These are phyloP conservation scores for Pachyrhizus erosus DNA, from an alignment of 306 rosid genomes.

Conservation along the genomic window DNA sequence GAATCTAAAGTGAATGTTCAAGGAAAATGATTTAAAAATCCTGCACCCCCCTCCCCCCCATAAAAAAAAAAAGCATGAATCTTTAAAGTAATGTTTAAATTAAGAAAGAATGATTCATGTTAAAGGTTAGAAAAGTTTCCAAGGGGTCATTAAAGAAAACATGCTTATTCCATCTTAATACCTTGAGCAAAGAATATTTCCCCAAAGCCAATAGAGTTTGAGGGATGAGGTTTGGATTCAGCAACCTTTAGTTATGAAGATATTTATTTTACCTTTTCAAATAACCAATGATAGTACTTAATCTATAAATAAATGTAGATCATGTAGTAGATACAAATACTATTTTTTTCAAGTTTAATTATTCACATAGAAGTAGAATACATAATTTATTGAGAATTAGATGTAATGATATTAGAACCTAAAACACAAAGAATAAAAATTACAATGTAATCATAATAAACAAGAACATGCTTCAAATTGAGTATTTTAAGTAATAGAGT, in stretches of 20 bases:
- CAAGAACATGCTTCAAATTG: background rate
- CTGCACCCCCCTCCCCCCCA: background rate
- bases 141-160: background rate
- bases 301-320: conserved; percentile 22
- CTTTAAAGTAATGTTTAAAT: background rate
- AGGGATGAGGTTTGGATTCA: background rate
- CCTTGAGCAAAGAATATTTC: background rate
- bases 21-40: background rate
- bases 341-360: background rate
- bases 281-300: conserved; percentile 21
- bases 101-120: background rate
- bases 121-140: background rate
- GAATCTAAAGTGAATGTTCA: background rate
- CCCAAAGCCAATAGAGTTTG: conserved; percentile 4
- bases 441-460: background rate
- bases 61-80: background rate
- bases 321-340: background rate
- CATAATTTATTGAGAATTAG: background rate
- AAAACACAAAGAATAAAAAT: background rate
- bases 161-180: background rate
- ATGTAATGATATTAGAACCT: conserved; percentile 1
- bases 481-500: background rate
- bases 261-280: background rate
- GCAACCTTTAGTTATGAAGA: background rate
- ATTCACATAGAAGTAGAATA: background rate